Evolutionary conservation across 129 eudicot species (phyloP).

Genomic region (Erigeron canadensis): DNA sequence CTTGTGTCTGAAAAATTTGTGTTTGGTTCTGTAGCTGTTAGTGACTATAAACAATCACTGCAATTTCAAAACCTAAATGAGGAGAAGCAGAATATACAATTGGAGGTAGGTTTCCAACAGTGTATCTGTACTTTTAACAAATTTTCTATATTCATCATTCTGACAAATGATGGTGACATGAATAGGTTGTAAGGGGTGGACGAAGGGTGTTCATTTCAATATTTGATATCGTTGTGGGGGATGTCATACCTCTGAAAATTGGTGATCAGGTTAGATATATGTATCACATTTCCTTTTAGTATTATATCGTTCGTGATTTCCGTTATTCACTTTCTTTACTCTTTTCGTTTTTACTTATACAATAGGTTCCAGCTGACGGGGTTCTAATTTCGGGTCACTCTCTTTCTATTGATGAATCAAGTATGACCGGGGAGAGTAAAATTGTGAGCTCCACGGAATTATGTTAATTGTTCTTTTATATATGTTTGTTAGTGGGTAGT

Average conservation of each 20-base stretch:
- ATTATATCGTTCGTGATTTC: constrained; percentile 10
- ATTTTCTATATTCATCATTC: neutral
- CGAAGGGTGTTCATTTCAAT: constrained; percentile 71
- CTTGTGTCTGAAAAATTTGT: neutral
- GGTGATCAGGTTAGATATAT: constrained; percentile 76
- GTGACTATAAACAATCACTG: constrained; percentile 92
- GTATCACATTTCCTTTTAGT: neutral
- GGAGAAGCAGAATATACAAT: constrained; percentile 88
- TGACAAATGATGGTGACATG: constrained; percentile 22
- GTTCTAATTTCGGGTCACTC: constrained; percentile 79
- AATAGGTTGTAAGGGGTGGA: constrained; percentile 82
- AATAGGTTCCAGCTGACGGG: constrained; percentile 97
- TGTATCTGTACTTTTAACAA: neutral
- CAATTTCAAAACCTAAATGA: constrained; percentile 80
- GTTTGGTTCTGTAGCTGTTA: constrained; percentile 57
- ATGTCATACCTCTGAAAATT: constrained; percentile 85
- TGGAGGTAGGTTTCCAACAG: constrained; percentile 58
- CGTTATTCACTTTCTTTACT: constrained; percentile 16
- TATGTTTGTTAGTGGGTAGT: constrained; percentile 8
- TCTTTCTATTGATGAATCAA: constrained; percentile 89
- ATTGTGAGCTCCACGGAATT: constrained; percentile 46
- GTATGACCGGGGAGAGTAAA: constrained; percentile 99
- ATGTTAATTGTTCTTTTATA: neutral
- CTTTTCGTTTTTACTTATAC: constrained; percentile 7
- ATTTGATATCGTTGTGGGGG: constrained; percentile 93